A percentile compares a stretch with the other conserved stretches of the same genome.
phyloP scores from a whole-genome alignment of 257 asterid species.

The Rehmannia glutinosa region DNA sequence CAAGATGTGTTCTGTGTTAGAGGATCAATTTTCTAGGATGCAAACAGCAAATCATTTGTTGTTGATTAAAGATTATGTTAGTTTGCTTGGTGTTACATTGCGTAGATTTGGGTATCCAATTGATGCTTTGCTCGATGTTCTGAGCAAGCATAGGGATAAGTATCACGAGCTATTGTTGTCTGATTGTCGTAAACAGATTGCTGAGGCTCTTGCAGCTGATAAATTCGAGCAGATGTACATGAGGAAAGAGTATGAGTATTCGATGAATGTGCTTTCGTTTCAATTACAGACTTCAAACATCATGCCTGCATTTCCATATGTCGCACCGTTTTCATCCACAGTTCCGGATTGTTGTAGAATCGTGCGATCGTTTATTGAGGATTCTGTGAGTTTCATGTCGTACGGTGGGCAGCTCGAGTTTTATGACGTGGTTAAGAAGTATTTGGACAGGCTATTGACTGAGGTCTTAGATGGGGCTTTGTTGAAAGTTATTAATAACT shows the following conservation, averaged over 20 bases:
- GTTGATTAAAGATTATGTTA: slow-evolving; percentile 93
- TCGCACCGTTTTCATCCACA: slow-evolving; percentile 89
- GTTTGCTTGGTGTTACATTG: slow-evolving; percentile 90
- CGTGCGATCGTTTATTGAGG: slow-evolving; percentile 90
- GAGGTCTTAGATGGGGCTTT: slow-evolving; percentile 88
- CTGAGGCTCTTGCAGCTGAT: slow-evolving; percentile 88
- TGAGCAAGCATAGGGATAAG: slow-evolving; percentile 93
- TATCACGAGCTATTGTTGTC: slow-evolving; percentile 87
- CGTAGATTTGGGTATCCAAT: slow-evolving; percentile 87
- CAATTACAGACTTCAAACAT: slow-evolving; percentile 90
- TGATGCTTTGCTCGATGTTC: slow-evolving; percentile 86
- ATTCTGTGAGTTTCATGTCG: slow-evolving; percentile 93
- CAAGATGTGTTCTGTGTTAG: slow-evolving; percentile 94
- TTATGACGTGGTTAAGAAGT: slow-evolving; percentile 85
- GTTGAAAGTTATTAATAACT: slow-evolving; percentile 61
- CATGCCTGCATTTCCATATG: slow-evolving; percentile 94
- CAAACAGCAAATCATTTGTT: slow-evolving; percentile 96
- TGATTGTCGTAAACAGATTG: slow-evolving; percentile 84
- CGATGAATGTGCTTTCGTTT: slow-evolving; percentile 89
- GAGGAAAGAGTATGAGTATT: slow-evolving; percentile 95
- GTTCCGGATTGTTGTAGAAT: slow-evolving; percentile 98
- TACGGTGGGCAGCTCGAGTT: slow-evolving; percentile 93
- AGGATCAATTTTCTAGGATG: slow-evolving; percentile 98
- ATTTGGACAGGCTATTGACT: slow-evolving; percentile 77
- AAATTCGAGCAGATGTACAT: slow-evolving; percentile 96